Percentiles rank a stretch among this genome's conserved stretches.
Conservation (phyloP, 768 basidiomycete genomes). For the Tricholoma flavovirens region DNA sequence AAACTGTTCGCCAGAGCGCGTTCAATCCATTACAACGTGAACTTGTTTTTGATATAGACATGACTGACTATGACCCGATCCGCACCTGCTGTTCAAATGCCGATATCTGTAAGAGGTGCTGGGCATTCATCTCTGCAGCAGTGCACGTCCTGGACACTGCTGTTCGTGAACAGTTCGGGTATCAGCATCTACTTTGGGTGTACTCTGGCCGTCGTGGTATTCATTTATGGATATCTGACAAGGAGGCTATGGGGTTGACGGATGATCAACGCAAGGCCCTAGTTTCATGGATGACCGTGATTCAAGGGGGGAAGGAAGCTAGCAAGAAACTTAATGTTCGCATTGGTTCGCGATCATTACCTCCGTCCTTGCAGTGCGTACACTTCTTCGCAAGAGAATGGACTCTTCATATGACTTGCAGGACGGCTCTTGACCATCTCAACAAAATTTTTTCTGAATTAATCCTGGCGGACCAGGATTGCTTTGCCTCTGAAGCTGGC, state of each 20-base stretch:
- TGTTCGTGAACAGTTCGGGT: conserved; percentile 88
- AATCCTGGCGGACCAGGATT: conserved; percentile 79
- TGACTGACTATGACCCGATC: conserved; percentile 97
- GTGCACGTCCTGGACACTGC: conserved; percentile 78
- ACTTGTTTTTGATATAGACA: conserved; percentile 99
- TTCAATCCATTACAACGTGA: conserved; percentile 80
- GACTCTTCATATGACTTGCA: conserved; percentile 15
- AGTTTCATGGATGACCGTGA: conserved; percentile 81
- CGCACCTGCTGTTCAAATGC: conserved; percentile 93
- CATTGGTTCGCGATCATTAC: conserved; percentile 39
- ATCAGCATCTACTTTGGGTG: conserved; percentile 88
- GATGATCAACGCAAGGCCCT: conserved; percentile 87
- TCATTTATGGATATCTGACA: conserved; percentile 95
- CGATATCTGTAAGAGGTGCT: conserved; percentile 87
- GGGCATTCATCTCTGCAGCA: conserved; percentile 91
- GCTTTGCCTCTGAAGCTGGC: conserved; percentile 64
- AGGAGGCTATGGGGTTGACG: conserved; percentile 79
- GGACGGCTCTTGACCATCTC: conserved; percentile 45
- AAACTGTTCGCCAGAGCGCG: conserved; percentile 61
- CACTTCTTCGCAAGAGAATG: neutral
- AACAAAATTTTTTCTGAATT: conserved; percentile 55
- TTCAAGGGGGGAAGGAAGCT: conserved; percentile 77
- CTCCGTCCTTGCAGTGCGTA: conserved; percentile 67
- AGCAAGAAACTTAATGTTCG: conserved; percentile 79
- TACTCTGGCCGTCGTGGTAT: conserved; percentile 99